Conservation (phyloP, 108 stramenopile genomes). For the Fragilariopsis cylindrus region DNA sequence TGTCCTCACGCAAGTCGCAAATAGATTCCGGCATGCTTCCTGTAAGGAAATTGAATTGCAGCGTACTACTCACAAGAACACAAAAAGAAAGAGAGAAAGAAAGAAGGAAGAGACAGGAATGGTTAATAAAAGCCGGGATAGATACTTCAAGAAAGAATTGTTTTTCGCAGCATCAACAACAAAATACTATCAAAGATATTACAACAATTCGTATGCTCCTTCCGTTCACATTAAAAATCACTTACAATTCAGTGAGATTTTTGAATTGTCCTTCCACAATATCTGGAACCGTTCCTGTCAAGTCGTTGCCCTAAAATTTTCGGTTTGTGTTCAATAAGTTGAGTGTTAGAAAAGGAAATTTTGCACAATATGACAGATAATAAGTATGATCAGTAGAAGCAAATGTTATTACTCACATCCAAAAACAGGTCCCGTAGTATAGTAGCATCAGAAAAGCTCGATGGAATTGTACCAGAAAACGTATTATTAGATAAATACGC, state of each 20-base stretch:
- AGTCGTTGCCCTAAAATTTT: slow-evolving; percentile 36
- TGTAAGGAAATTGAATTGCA: slow-evolving; percentile 44
- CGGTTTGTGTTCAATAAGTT: no score
- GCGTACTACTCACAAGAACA: slow-evolving; percentile 1
- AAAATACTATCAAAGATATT: no score
- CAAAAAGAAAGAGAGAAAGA: background rate
- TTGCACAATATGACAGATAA: no score
- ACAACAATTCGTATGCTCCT: no score
- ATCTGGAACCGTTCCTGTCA: slow-evolving; percentile 55
- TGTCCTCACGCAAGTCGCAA: slow-evolving; percentile 29
- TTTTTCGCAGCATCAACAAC: no score
- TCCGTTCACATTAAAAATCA: background rate
- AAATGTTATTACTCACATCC: slow-evolving; percentile 1
- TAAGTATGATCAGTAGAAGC: no score
- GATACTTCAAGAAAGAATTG: no score
- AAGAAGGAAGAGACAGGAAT: no score
- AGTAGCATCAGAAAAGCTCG: slow-evolving; percentile 24
- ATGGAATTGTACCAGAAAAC: slow-evolving; percentile 76
- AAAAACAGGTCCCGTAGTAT: slow-evolving; percentile 52
- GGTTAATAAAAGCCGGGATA: no score
- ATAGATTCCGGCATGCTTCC: slow-evolving; percentile 48
- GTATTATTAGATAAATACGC: slow-evolving; percentile 73
- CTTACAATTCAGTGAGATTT: slow-evolving; percentile 41
- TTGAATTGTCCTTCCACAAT: slow-evolving; percentile 23
- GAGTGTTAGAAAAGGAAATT: no score